Conservation (phyloP, 2,329 filamentous ascomycete species). For the Chrysoporthe cubensis region DNA sequence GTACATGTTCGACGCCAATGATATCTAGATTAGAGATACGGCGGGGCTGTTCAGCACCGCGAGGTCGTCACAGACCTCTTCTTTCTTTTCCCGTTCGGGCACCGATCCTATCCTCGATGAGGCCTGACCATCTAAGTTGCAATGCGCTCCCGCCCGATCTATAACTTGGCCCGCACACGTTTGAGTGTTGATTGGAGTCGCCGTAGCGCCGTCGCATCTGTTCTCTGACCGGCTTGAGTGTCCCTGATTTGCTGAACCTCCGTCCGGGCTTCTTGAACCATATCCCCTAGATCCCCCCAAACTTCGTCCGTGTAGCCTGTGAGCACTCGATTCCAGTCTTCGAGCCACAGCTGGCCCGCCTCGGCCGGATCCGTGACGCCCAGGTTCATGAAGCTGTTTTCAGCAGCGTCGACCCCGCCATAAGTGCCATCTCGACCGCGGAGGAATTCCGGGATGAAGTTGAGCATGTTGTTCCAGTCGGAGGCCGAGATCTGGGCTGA, state of each 20-base stretch:
- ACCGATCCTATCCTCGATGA: neutral
- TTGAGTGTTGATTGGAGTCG: constrained; percentile 46
- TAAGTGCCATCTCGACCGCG: constrained; percentile 30
- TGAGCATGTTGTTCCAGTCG: constrained; percentile 52
- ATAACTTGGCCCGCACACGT: constrained; percentile 41
- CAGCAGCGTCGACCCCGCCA: constrained; percentile 27
- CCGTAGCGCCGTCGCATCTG: constrained; percentile 41
- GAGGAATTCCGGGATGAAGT: constrained; percentile 54
- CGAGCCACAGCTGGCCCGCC: constrained; percentile 52
- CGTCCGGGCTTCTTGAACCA: constrained; percentile 58
- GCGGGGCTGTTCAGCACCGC: neutral
- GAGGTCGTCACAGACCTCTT: neutral
- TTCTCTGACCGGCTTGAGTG: constrained; percentile 31
- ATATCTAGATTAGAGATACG: too few relatives aligned
- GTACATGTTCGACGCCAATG: neutral
- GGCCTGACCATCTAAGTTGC: neutral
- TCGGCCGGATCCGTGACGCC: constrained; percentile 45
- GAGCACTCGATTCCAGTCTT: constrained; percentile 61
- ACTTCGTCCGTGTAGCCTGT: constrained; percentile 66
- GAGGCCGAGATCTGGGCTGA: constrained; percentile 26
- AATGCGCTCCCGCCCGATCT: constrained; percentile 11
- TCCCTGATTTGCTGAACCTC: constrained; percentile 55
- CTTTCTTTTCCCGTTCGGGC: neutral
- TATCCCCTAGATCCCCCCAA: constrained; percentile 65
- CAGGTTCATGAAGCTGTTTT: constrained; percentile 38